A percentile compares a stretch with the other conserved stretches of the same genome.
These are phyloP conservation scores for Pseudocercospora ulei DNA, from an alignment of 2,329 filamentous ascomycete genomes.

Conservation along the genomic window DNA sequence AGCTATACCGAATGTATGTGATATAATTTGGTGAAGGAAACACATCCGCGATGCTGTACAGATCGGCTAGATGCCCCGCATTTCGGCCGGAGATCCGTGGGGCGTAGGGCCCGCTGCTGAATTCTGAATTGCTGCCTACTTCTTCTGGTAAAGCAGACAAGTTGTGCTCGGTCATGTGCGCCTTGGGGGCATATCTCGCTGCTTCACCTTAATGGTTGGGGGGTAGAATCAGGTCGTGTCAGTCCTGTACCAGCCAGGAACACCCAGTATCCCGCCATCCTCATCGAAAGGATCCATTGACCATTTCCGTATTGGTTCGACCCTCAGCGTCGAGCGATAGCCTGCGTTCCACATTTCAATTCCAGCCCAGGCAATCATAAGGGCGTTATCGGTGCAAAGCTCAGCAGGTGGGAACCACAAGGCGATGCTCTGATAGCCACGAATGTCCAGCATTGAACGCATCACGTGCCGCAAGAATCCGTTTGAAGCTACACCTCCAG, in stretches of 20 bases:
- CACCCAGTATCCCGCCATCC: conserved; percentile 59
- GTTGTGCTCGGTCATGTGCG: too few relatives aligned
- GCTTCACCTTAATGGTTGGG: too few relatives aligned
- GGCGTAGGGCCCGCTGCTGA: too few relatives aligned
- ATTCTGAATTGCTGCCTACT: too few relatives aligned
- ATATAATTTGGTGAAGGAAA: too few relatives aligned
- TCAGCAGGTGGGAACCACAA: conserved; percentile 64
- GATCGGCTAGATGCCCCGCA: too few relatives aligned
- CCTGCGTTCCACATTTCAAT: conserved; percentile 84
- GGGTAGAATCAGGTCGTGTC: background rate
- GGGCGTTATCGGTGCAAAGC: conserved; percentile 88
- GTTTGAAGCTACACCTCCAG: conserved; percentile 86
- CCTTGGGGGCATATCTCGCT: too few relatives aligned
- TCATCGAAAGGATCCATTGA: conserved; percentile 54
- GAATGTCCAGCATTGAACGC: conserved; percentile 50
- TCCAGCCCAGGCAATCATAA: conserved; percentile 93
- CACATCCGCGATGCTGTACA: too few relatives aligned
- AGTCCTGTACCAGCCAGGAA: conserved; percentile 42
- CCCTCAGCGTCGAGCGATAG: conserved; percentile 53
- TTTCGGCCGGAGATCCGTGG: too few relatives aligned
- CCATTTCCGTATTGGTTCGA: conserved; percentile 60
- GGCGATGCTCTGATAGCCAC: conserved; percentile 53
- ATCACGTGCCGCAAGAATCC: conserved; percentile 60
- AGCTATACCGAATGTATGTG: too few relatives aligned
- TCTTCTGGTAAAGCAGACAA: too few relatives aligned